Percentiles rank a stretch among this genome's conserved stretches.
Evolutionary conservation across 306 rosid species (phyloP).

Genomic region (Mimosa pudica): DNA sequence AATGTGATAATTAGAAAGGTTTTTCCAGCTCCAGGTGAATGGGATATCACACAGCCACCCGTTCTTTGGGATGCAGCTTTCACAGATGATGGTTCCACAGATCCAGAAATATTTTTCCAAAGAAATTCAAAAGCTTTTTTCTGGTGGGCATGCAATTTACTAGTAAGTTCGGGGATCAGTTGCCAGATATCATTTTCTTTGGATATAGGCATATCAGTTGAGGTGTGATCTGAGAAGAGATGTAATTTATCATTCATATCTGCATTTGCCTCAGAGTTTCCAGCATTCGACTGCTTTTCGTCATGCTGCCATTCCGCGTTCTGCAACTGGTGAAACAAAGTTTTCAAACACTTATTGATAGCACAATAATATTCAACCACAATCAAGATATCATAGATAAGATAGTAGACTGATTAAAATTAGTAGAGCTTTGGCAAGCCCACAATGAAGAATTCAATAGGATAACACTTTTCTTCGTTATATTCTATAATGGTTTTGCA

Average conservation of each 20-base stretch:
- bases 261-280: slow-evolving; percentile 41
- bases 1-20: slow-evolving; percentile 91
- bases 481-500: slow-evolving; percentile 21
- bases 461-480: slow-evolving; percentile 1
- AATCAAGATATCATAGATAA: slow-evolving; percentile 36
- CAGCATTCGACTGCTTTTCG: slow-evolving; percentile 49
- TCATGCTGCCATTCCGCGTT: slow-evolving; percentile 50
- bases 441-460: neutral
- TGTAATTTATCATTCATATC: slow-evolving; percentile 53
- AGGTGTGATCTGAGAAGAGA: slow-evolving; percentile 34
- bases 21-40: slow-evolving; percentile 96
- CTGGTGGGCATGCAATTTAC: slow-evolving; percentile 68
- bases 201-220: slow-evolving; percentile 42
- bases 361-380: neutral
- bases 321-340: slow-evolving; percentile 56
- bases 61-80: slow-evolving; percentile 49
- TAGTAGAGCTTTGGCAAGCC: neutral
- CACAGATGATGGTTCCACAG: slow-evolving; percentile 60
- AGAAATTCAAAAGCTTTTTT: slow-evolving; percentile 90
- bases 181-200: slow-evolving; percentile 72
- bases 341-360: slow-evolving; percentile 28
- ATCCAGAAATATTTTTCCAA: slow-evolving; percentile 85
- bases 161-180: slow-evolving; percentile 44
- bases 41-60: slow-evolving; percentile 96
- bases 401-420: slow-evolving; percentile 45